Percentiles rank a stretch among this genome's conserved stretches.
These are phyloP conservation scores for Suillus fuscotomentosus DNA, from an alignment of 768 basidiomycete genomes.

Conservation along the genomic window DNA sequence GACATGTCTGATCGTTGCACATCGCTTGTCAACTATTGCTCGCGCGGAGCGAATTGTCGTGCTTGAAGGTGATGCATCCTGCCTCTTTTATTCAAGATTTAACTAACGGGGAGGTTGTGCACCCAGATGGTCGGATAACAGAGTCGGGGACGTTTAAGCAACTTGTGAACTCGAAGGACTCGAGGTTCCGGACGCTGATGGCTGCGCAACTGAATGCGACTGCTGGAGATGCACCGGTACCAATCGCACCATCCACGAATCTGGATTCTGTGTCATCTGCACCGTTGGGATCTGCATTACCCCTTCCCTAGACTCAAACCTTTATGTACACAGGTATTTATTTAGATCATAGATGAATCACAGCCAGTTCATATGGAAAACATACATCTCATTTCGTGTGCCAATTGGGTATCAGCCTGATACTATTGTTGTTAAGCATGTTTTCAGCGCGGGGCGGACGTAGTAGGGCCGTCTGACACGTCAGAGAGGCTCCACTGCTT, in stretches of 20 bases:
- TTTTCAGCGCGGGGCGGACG: neutral
- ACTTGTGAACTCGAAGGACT: slow-evolving; percentile 68
- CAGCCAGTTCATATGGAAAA: neutral
- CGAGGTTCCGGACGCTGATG: slow-evolving; percentile 86
- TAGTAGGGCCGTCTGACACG: neutral
- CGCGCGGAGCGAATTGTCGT: slow-evolving; percentile 89
- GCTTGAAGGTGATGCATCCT: slow-evolving; percentile 61
- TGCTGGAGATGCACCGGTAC: slow-evolving; percentile 11
- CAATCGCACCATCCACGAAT: neutral
- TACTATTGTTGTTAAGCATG: neutral
- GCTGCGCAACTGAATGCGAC: slow-evolving; percentile 77
- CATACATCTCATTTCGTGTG: neutral
- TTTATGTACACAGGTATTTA: neutral
- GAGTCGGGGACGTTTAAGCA: slow-evolving; percentile 83
- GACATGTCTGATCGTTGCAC: slow-evolving; percentile 88
- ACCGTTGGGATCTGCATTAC: neutral
- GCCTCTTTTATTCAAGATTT: neutral
- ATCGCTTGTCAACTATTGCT: slow-evolving; percentile 87
- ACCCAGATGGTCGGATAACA: slow-evolving; percentile 67
- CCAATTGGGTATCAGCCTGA: neutral
- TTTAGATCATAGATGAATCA: slow-evolving; percentile 3
- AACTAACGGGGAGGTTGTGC: neutral
- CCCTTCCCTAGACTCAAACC: neutral
- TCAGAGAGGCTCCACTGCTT: neutral
- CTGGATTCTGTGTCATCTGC: neutral